Conservation (phyloP, 1,139 yeast genomes). For the Pichia sp. region DNA sequence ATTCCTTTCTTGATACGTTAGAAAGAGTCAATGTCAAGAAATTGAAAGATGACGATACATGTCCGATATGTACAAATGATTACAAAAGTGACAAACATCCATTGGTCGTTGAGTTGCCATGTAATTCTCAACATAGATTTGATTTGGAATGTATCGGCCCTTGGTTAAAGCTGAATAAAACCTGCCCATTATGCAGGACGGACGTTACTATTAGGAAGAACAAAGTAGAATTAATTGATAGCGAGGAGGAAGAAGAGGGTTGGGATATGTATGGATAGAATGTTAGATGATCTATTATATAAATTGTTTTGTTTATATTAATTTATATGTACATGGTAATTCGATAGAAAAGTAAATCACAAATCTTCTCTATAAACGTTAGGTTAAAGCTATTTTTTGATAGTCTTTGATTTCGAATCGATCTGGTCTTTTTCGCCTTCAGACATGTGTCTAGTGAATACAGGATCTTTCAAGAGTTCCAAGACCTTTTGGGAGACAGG, state of each 20-base stretch:
- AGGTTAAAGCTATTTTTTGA: not conserved
- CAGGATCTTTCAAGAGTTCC: conserved; percentile 63
- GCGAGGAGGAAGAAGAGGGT: conserved; percentile 52
- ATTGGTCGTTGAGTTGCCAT: conserved; percentile 74
- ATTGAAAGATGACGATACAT: conserved; percentile 54
- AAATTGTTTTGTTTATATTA: not conserved
- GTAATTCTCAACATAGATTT: conserved; percentile 64
- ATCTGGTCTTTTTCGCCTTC: conserved; percentile 23
- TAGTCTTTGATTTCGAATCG: conserved; percentile 13
- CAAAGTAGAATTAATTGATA: conserved; percentile 42
- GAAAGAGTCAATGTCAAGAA: conserved; percentile 59
- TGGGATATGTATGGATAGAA: conserved; percentile 44
- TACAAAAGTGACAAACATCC: conserved; percentile 75
- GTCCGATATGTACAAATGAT: conserved; percentile 80
- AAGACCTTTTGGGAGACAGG: conserved; percentile 69
- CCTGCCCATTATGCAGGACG: conserved; percentile 85
- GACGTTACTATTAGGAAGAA: conserved; percentile 43
- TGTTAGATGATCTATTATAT: not conserved
- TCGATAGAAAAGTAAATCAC: not conserved
- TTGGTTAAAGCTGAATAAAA: conserved; percentile 74
- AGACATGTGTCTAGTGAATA: conserved; percentile 48
- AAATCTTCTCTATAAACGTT: conserved; percentile 3
- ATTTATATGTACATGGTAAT: not conserved
- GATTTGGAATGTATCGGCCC: conserved; percentile 90
- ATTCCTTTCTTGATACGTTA: conserved; percentile 66